Evolutionary conservation across 1,284 basidiomycete species (phyloP).

Genomic region (Heterobasidion occidentale): DNA sequence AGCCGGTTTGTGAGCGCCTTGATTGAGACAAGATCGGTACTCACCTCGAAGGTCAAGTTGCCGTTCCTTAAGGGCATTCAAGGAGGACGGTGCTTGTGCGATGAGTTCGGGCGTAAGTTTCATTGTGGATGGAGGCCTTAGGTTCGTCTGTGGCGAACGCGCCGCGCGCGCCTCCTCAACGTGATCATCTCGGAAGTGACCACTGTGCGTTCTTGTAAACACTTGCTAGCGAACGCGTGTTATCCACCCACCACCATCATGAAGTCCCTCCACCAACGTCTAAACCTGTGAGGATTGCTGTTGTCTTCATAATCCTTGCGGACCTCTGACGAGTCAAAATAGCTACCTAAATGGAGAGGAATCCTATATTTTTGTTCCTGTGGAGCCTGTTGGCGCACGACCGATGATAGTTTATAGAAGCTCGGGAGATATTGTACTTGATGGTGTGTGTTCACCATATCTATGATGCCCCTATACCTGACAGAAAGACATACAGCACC

Average conservation of each 20-base stretch:
- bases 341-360: constrained; percentile 67
- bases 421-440: constrained; percentile 66
- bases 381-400: constrained; percentile 51
- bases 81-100: constrained; percentile 65
- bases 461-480: neutral
- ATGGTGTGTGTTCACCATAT: constrained; percentile 35
- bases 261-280: constrained; percentile 62
- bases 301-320: constrained; percentile 3
- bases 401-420: constrained; percentile 64
- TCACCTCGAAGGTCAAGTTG: constrained; percentile 91
- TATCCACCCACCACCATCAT: constrained; percentile 30
- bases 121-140: constrained; percentile 35
- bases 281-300: constrained; percentile 46
- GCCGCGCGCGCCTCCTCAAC: constrained; percentile 2
- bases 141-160: constrained; percentile 11
- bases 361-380: constrained; percentile 69
- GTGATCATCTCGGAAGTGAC: neutral
- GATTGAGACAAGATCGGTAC: constrained; percentile 20
- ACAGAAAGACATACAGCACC: constrained; percentile 33
- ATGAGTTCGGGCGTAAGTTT: constrained; percentile 93
- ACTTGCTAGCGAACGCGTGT: constrained; percentile 8
- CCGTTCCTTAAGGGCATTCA: constrained; percentile 91
- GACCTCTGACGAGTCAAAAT: constrained; percentile 8
- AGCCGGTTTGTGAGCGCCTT: constrained; percentile 21
- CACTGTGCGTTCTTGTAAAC: neutral